Evolutionary conservation across 208 protist species (phyloP), one percentile per base, ranked within the genome.

Genomic region (Endotrypanum monterogeii): DNA sequence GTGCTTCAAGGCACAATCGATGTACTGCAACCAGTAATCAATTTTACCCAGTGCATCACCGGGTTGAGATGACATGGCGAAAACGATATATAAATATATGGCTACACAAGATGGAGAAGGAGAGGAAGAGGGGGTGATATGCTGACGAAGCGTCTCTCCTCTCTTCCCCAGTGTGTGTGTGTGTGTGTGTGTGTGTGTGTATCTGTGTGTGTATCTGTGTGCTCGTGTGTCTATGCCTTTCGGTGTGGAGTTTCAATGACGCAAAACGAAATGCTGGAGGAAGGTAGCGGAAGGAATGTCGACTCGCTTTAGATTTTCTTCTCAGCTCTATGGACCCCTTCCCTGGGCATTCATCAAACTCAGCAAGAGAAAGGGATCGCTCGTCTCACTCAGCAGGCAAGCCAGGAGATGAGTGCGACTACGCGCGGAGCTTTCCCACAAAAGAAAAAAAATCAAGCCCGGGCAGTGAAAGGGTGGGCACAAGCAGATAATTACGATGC

Each of bases 1-100:
- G 63, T 96, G 91, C 51, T 56, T 67, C 23, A 91, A 77, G 4
- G 91, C 91, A 60, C 87, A 92, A 58, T 93, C 82, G 35, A 90
- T 87, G 68, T 88, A 92, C 46, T 75, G 75, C 0, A 95, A 60
- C 83, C 79, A 87, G 74, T 92, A 83, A 56, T 89, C 80, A n/a
- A 93, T 87, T 39, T 89, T 83, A 7, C 89, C 80, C 48, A 78
- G 68, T 9, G 72, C 58, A 60, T 90, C 82, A 25, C 74, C 67
- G 9, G 73, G 76, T 58, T 83, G 71, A 20, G 72, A 79, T 50
- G 71, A 46, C 85, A 89, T 89, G 12, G 23, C 51, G 18, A 46
- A 37, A 23, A 46, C 25, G 12, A 23, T 37, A 37, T 9, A 7
- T 18, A 46, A 11, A 11, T 28, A 44, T 14, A 48, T 0, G 28